Base-by-base conservation (phyloP, 192 early-diverging fungal species). In the Gonapodya prolifera region DNA sequence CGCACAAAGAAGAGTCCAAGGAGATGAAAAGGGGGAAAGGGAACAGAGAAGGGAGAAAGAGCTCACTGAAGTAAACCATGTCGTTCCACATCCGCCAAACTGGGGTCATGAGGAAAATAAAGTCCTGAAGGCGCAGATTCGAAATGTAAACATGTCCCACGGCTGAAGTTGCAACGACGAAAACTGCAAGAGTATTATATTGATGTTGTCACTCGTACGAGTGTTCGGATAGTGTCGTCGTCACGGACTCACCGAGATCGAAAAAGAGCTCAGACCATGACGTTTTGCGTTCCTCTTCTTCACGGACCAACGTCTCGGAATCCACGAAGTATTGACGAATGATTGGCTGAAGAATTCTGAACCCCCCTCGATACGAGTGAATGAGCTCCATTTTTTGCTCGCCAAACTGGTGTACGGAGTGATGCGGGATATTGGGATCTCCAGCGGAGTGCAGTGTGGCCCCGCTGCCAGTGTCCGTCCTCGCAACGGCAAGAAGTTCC, bases 281-380 rank as follows among this genome's bases (percentile, higher is more conserved):
- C 18, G 71, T 73, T 29, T 73, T 73, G 16, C 71, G 71, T 13
- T 73, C 28, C 71, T 73, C 71, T 61, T 61, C 45, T 61, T 61
- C 45, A 61, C 45, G 45, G 8, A 61, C 45, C 8, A 61, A 23
- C 8, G 45, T 61, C 23, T 61, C 45, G 45, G 8, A 23, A 23
- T 61, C 45, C 8, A 61, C 45, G 23, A 61, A 61, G 45, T 61
- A 61, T 23, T 61, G 45, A 23, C 45, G 45, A 23, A 61, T 61
- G 45, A 61, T 61, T 8, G 45, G 45, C 23, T 61, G 45, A 23
- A 61, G 45, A 23, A 61, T 61, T 8, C 45, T 8, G 45, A 61
- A 61, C 45, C 45, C 45, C 23, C 45, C 45, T 61, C 45, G 8
- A 23, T 61, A 61, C 8, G 45, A 61, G 45, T 61, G 45, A 23